phyloP scores from a whole-genome alignment of 257 asterid genomes.

The Buddleja alternifolia region DNA sequence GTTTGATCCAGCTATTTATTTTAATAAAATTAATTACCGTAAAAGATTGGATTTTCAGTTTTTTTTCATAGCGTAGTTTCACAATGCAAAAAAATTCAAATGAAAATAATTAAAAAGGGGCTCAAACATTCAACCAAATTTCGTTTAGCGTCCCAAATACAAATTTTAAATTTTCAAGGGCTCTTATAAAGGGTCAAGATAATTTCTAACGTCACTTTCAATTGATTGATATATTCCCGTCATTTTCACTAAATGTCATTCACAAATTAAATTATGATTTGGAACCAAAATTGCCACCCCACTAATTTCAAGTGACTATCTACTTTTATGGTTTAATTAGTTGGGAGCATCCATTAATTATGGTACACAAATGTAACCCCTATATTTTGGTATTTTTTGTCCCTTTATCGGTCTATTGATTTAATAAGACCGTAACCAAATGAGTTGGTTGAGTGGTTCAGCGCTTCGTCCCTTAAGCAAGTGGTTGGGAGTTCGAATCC shows the following conservation, averaged over 20 bases:
- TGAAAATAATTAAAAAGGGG: no score
- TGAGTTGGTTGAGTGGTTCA: no score
- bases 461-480: no score
- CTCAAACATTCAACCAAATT: no score
- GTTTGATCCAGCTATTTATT: no score
- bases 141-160: no score
- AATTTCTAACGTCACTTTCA: constrained; percentile 33
- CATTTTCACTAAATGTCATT: constrained; percentile 37
- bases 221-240: constrained; percentile 39
- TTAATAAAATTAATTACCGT: no score
- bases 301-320: neutral
- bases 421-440: no score
- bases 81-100: no score
- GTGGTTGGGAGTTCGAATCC: no score
- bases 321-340: neutral
- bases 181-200: constrained; percentile 14
- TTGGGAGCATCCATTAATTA: neutral
- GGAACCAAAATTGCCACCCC: constrained; percentile 29
- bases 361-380: neutral
- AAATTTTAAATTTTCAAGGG: neutral
- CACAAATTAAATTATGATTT: constrained; percentile 29
- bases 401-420: neutral
- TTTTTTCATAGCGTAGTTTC: no score
- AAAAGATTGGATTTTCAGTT: no score
- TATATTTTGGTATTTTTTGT: neutral